Evolutionary conservation across 2,329 filamentous ascomycete genomes (phyloP).

Genomic region (Dactylonectria macrodidyma): DNA sequence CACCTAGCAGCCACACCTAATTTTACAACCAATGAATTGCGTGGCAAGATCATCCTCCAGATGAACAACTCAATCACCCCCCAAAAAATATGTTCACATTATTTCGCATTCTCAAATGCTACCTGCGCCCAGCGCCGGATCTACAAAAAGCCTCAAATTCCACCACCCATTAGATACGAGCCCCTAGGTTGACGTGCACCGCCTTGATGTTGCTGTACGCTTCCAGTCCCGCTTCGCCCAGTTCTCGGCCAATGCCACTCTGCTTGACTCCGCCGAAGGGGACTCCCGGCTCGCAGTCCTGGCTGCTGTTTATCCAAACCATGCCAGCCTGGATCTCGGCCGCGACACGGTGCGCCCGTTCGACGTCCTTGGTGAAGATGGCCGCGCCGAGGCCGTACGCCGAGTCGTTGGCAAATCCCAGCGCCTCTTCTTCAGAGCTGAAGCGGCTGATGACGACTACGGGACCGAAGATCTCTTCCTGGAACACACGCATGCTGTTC

Average conservation of each 20-base stretch:
- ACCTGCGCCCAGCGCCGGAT: conserved; percentile 1
- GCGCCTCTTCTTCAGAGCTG: conserved; percentile 82
- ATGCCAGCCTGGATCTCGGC: conserved; percentile 80
- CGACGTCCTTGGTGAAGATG: conserved; percentile 84
- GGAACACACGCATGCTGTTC: conserved; percentile 84
- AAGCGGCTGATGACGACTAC: conserved; percentile 88
- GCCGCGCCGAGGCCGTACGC: conserved; percentile 86
- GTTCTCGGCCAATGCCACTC: conserved; percentile 47
- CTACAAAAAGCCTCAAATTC: conserved; percentile 4
- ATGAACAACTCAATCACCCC: too few relatives aligned
- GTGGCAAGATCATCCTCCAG: too few relatives aligned
- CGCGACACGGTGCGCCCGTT: conserved; percentile 83
- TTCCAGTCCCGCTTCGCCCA: conserved; percentile 46
- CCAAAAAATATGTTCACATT: neutral
- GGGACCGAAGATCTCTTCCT: conserved; percentile 92
- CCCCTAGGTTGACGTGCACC: conserved; percentile 46
- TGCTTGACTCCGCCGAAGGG: conserved; percentile 49
- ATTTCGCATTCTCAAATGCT: neutral
- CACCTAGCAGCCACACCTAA: neutral
- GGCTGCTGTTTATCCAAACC: conserved; percentile 64
- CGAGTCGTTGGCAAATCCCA: conserved; percentile 80
- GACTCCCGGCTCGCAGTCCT: conserved; percentile 46
- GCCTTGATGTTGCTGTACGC: conserved; percentile 47
- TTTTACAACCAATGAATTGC: neutral
- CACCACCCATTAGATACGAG: conserved; percentile 36